Evolutionary conservation across 2,329 filamentous ascomycete genomes (phyloP), one percentile per base, ranked within the genome.

Genomic region (Metarhizium humberi): DNA sequence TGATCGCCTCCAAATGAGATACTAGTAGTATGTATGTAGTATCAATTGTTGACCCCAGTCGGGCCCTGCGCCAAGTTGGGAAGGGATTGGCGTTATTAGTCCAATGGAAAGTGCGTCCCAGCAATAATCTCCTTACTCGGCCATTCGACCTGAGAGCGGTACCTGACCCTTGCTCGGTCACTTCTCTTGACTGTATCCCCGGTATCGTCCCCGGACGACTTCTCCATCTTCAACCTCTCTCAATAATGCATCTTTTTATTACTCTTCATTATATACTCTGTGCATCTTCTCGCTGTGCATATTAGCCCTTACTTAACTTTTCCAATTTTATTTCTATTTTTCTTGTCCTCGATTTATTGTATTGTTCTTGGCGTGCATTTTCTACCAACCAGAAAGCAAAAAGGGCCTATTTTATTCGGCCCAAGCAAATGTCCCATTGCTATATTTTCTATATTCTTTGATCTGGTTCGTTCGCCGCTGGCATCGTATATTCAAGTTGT

Each of bases 51-150:
- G 13, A 36, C 13, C 13, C 34, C 34, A 36, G 34, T 36, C 34
- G 13, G 34, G 4, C 18, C 40, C 40, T 10, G 20, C 14, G 47
- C 52, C 52, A 45, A 10, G 43, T 40, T 48, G 6, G 52, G 52
- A 50, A 54, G 20, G 34, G 47, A 54, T 50, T 50, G 52, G 14
- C 52, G 34, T 25, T 50, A 10, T 18, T 54, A 25, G 25, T 11
- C 52, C 47, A 50, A 54, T 54, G n/a, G 36, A 50, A 25, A 34
- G 40, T 36, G 47, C 47, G 32, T 43, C 52, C 25, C 52, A 32
- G 25, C 42, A 45, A 45, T 6, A 2, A 45, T 18, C 36, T 29
- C 42, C 43, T 40, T 47, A 43, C 10, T 53, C 51, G n/a, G 32
- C 30, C 43, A 14, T 6, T 34, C 43, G 40, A 30, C 30, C 32